Evolutionary conservation across 805 yeast genomes (phyloP).

Genomic region (Blastobotrys parvus): DNA sequence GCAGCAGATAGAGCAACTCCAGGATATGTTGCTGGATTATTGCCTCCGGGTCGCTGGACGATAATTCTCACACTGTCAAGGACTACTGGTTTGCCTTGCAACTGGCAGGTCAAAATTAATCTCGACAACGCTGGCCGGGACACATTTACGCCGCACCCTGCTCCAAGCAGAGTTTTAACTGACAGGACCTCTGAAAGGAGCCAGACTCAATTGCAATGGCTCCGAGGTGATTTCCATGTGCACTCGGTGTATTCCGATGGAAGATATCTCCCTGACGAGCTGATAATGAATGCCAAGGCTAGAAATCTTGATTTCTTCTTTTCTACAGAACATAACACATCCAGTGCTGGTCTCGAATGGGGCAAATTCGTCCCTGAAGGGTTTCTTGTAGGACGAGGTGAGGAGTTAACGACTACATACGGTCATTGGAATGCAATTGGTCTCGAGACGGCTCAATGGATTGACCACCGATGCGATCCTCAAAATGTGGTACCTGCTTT

Average conservation of each 20-base stretch:
- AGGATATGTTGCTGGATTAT: neutral
- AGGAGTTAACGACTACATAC: constrained; percentile 10
- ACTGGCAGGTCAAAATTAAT: neutral
- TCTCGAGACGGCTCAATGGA: constrained; percentile 8
- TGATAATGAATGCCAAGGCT: constrained; percentile 4
- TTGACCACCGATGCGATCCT: constrained; percentile 7
- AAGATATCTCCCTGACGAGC: constrained; percentile 3
- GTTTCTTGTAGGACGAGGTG: constrained; percentile 10
- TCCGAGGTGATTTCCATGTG: constrained; percentile 10
- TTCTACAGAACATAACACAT: constrained; percentile 13
- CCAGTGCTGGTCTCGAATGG: constrained; percentile 8
- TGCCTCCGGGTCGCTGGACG: neutral
- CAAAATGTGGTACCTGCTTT: constrained; percentile 1
- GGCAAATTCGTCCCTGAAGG: constrained; percentile 5
- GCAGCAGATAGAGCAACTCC: neutral
- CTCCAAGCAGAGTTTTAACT: neutral
- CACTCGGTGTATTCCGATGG: constrained; percentile 11
- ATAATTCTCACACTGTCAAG: neutral
- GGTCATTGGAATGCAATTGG: constrained; percentile 14
- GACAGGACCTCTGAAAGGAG: neutral
- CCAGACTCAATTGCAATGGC: neutral
- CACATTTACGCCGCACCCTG: neutral
- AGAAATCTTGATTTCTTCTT: constrained; percentile 8
- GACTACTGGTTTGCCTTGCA: neutral
- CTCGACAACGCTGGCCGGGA: neutral